Base-by-base conservation (phyloP, 1,139 yeast genomes). In the Kodamaea suecica region DNA sequence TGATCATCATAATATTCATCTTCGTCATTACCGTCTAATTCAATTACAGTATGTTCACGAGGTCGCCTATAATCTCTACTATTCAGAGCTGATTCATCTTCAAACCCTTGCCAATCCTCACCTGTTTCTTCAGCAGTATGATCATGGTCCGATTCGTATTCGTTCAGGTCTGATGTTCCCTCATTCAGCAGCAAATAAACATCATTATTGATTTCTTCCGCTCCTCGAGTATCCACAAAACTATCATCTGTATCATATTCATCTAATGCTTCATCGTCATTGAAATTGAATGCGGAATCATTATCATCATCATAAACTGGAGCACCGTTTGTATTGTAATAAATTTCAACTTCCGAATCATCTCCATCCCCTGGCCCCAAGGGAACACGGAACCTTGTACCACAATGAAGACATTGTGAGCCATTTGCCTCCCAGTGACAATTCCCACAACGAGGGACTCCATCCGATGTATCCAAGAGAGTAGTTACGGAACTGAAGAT, bases 361-460 rank as follows among this genome's bases (percentile, higher is more conserved):
- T 59, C 64, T 10, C 54, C 45, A 29, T 20, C 24, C 14, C 9
- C 5, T 12, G 15, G 9, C 7, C 4, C 17, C 14, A 17, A 17
- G 1, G 66, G 57, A n/a, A 49, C 42, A 17, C 66, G 49, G 40
- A 70, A 65, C 17, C 67, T 48, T 2, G 68, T 57, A 3, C 76
- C 76, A 51, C 86, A 80, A 44, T 77, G 76, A 5, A 70, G 59
- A 47, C 86, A 80, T 25, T 55, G 59, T 4, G 66, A 57, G 0
- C 82, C 81, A 42, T 67, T 72, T 3, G 84, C 78, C 52, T 86
- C 95, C 95, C 95, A 85, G 48, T 80, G 86, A 54, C 95, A 86
- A 37, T 74, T 70, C 2, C 86, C 78, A 52, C 95, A 86, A 37
- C 95, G 61, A 0, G 84, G 78, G 5, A 86, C 88, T 2, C 90